Evolutionary conservation across 805 yeast species (phyloP).

Genomic region (Blastobotrys mokoenaii): DNA sequence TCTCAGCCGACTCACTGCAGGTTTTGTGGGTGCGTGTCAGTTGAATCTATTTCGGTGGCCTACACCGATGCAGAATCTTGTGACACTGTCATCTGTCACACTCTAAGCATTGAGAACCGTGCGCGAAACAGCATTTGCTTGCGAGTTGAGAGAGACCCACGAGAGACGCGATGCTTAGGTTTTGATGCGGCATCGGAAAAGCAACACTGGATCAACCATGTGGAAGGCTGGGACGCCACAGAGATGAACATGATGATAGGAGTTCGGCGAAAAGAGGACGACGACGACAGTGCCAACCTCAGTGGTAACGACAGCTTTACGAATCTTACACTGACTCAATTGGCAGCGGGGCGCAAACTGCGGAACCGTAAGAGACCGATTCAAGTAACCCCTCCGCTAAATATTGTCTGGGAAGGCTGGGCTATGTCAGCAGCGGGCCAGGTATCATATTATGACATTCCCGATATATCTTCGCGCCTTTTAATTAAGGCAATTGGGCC

Average conservation of each 20-base stretch:
- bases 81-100: slow-evolving; percentile 57
- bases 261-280: slow-evolving; percentile 36
- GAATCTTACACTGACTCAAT: neutral
- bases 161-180: slow-evolving; percentile 85
- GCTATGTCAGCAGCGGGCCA: slow-evolving; percentile 63
- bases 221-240: slow-evolving; percentile 74
- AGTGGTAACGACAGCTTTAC: neutral
- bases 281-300: too few species aligned
- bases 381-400: slow-evolving; percentile 25
- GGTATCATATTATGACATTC: slow-evolving; percentile 50
- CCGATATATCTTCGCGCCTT: slow-evolving; percentile 28
- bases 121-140: slow-evolving; percentile 76
- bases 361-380: slow-evolving; percentile 2
- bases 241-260: slow-evolving; percentile 75
- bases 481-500: slow-evolving; percentile 52
- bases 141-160: slow-evolving; percentile 85
- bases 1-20: slow-evolving; percentile 82
- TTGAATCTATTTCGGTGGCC: slow-evolving; percentile 61
- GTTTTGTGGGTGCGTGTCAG: slow-evolving; percentile 84
- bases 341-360: neutral
- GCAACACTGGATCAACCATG: slow-evolving; percentile 54
- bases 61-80: slow-evolving; percentile 51
- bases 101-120: slow-evolving; percentile 60
- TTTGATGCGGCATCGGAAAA: slow-evolving; percentile 67
- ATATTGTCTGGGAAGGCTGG: slow-evolving; percentile 72